Percentiles rank a stretch among this genome's conserved stretches.
Conservation (phyloP, 176 grass and related monocot species). For the Oryza meyeriana region DNA sequence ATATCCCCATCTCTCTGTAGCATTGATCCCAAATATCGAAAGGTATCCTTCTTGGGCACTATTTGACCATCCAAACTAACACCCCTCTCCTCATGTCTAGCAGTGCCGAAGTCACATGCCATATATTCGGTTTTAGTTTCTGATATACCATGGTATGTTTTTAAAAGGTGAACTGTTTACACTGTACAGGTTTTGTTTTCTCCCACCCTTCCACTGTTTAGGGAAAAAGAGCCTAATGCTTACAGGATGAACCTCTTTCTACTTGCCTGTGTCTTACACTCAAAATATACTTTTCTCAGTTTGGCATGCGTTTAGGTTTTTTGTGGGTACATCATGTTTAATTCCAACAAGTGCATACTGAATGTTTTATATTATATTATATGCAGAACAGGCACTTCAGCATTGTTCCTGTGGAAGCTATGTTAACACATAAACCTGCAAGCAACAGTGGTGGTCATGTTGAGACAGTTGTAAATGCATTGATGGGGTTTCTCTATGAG, state of each 20-base stretch:
- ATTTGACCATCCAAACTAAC: no score
- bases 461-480: conserved; percentile 44
- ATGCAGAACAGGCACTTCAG: conserved; percentile 46
- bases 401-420: conserved; percentile 59
- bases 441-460: conserved; percentile 49
- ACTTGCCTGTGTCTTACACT: conserved; percentile 50
- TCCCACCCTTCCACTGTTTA: conserved; percentile 38
- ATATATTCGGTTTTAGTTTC: no score
- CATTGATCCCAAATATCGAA: no score
- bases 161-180: background rate
- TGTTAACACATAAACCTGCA: conserved; percentile 50
- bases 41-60: no score
- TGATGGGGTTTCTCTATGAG: conserved; percentile 50
- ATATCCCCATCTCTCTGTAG: no score
- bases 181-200: conserved; percentile 44
- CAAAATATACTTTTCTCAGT: conserved; percentile 20
- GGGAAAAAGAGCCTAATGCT: conserved; percentile 53
- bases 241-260: conserved; percentile 17
- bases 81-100: no score
- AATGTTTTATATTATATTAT: conserved; percentile 14
- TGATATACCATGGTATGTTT: background rate
- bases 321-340: background rate
- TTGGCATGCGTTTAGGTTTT: background rate
- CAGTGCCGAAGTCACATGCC: no score
- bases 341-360: background rate